A percentile compares a stretch with the other conserved stretches of the same genome.
phyloP scores from a whole-genome alignment of 495 filamentous ascomycete species.

The Jackrogersella minutella region DNA sequence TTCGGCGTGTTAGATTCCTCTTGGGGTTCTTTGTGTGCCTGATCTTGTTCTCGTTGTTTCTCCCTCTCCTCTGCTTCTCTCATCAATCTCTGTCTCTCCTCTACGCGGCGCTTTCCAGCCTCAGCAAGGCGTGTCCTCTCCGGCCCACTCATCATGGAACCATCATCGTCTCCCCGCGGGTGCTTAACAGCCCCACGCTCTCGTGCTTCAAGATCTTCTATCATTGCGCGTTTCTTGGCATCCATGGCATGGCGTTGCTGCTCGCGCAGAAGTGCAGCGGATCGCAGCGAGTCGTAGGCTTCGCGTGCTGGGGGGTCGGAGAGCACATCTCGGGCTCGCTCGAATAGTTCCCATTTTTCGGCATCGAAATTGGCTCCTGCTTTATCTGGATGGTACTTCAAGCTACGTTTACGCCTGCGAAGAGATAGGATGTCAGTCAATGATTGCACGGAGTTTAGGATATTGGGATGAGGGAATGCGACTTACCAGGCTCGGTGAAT shows the following conservation, averaged over 20 bases:
- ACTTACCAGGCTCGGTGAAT: slow-evolving; percentile 56
- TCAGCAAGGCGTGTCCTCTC: slow-evolving; percentile 47
- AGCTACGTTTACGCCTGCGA: slow-evolving; percentile 46
- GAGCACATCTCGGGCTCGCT: slow-evolving; percentile 56
- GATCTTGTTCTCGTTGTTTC: slow-evolving; percentile 29
- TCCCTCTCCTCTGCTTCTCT: slow-evolving; percentile 55
- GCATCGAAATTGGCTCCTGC: slow-evolving; percentile 55
- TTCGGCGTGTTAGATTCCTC: background rate
- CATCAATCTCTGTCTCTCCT: slow-evolving; percentile 47
- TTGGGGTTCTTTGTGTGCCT: background rate
- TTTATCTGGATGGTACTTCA: slow-evolving; percentile 63
- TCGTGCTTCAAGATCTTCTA: slow-evolving; percentile 47
- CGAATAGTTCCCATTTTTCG: slow-evolving; percentile 55
- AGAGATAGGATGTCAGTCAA: slow-evolving; percentile 5
- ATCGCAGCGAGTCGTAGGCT: slow-evolving; percentile 52
- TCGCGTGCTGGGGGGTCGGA: slow-evolving; percentile 48
- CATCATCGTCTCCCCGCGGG: slow-evolving; percentile 35
- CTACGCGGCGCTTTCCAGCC: slow-evolving; percentile 48
- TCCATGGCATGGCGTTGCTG: slow-evolving; percentile 43
- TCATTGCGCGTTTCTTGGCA: slow-evolving; percentile 41
- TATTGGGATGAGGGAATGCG: background rate
- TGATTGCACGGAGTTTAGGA: background rate
- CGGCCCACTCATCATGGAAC: slow-evolving; percentile 44
- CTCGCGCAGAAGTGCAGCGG: slow-evolving; percentile 50
- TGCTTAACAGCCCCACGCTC: slow-evolving; percentile 42